Base-by-base conservation (phyloP, 1,284 basidiomycete species). In the Fereydounia khargensis region DNA sequence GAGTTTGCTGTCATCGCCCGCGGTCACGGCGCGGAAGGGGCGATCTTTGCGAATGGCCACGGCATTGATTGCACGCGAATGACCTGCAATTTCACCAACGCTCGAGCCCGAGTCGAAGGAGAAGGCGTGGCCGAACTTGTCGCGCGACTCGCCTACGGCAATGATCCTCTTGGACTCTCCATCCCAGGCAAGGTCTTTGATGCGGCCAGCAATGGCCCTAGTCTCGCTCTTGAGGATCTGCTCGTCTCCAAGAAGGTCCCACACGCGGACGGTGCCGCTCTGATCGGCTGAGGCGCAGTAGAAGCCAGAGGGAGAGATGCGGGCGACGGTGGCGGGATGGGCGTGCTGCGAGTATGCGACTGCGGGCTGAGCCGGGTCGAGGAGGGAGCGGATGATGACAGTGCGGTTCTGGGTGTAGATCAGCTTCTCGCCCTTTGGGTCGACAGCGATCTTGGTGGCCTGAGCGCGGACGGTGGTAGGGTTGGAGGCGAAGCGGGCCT, bases 121-220 rank as follows among this genome's bases (percentile, higher is more conserved):
- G 42, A 75, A 73, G 5, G 68, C 71, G 20, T 62, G 56, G 4
- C 70, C 71, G 36, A 68, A 74, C 86, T 86, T 88, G 71, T 92
- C 92, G 56, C 85, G 83, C 31, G 94, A 94, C 55, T 96, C 90
- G 37, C 95, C 95, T n/a, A 91, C 94, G 14, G 87, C 91, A 39
- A 97, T 87, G 62, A 99, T 87, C 13, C 95, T 84, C 77, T 97
- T 95, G 42, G 66, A 70, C 76, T 98, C 95, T 3, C 87, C 88
- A 71, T 98, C 95, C 91, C 92, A 97, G 17, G 86, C 86, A 5
- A 98, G 82, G 77, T 98, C 95, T 67, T 91, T 92, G 68, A 98
- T 83, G 46, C 82, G 82, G 3, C 91, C 91, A 1, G 85, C 83
- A 33, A 98, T 79, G 8, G 87, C 87, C 70, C 84, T 87, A 68